phyloP scores from a whole-genome alignment of 2,329 filamentous ascomycete species.

The Colletotrichum australisinense region DNA sequence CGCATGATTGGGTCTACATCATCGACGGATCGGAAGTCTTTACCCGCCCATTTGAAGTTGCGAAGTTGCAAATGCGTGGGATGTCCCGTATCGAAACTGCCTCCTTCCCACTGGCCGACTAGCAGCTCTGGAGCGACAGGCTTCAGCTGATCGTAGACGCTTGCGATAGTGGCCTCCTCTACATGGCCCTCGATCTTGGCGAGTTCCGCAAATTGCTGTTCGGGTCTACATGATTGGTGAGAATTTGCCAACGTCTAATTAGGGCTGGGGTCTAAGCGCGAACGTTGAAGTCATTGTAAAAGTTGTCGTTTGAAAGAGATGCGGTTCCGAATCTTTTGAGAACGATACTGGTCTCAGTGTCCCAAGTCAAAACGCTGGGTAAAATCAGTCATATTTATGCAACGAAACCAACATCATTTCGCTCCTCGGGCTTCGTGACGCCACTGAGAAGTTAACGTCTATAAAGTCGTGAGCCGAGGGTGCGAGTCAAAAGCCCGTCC shows the following conservation, averaged over 20 bases:
- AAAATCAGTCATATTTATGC: not conserved
- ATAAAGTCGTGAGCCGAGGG: not conserved
- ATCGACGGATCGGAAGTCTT: slow-evolving; percentile 42
- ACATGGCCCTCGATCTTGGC: not conserved
- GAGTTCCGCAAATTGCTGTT: not conserved
- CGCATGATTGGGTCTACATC: slow-evolving; percentile 46
- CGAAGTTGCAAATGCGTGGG: slow-evolving; percentile 38
- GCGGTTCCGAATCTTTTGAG: not conserved
- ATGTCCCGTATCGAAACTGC: slow-evolving; percentile 42
- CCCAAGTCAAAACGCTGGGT: not conserved
- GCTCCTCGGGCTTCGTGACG: not conserved
- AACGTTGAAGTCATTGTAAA: not conserved
- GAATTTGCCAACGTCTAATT: not conserved
- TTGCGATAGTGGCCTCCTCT: not conserved
- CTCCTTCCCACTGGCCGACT: slow-evolving; percentile 44
- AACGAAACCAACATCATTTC: too few relatives aligned
- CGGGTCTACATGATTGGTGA: not conserved
- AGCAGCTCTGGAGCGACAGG: slow-evolving; percentile 40
- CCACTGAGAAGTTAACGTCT: not conserved
- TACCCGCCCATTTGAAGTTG: slow-evolving; percentile 44
- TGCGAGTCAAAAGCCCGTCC: not conserved
- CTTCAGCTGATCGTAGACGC: slow-evolving; percentile 37
- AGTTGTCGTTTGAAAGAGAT: not conserved
- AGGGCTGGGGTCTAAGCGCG: not conserved
- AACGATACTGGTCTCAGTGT: not conserved